Base-by-base conservation (phyloP, 1,284 basidiomycete species). In the Leccinum fuscescens region DNA sequence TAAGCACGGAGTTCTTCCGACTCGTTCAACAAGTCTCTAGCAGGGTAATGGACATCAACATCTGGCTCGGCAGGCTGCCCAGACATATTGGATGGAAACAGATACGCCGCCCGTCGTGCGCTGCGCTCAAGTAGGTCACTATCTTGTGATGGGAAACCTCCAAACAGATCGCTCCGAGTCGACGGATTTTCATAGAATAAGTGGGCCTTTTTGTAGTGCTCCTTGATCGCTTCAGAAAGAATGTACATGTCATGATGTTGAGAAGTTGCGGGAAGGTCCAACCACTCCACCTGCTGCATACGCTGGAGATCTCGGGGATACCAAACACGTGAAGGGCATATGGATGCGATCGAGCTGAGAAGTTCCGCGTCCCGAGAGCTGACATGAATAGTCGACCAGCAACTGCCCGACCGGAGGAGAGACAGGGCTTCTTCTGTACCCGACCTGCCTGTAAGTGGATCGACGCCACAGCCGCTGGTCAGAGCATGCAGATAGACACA, bases 141-240 rank as follows among this genome's bases (percentile, higher is more conserved):
- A 4, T 68, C 55, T 1, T 3, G 42, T 0, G 0, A 11, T 1
- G 63, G 55, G 53, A 71, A 69, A 1, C 12, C 4, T 22, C 46
- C 1, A 39, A 64, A 65, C 1, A 57, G 9, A 3, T 2, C 0
- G 0, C 1, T 27, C 27, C 24, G 24, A 27, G 24, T 44, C 6
- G 31, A 6, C 4, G 54, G 61, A 9, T 4, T 46, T 11, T 60
- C 54, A 9, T 62, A 35, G 48, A 66, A 62, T 6, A 54, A 17
- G 29, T 56, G 60, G 3, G 74, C 57, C 15, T 55, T 61, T 22
- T 66, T 48, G 0, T 65, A 68, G 58, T 76, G 73, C 1, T 70
- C 62, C 17, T 76, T 62, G 55, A 82, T 78, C 6, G 57, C 64
- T 9, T 65, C 60, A 1, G 66, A 67, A 33, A 62, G 55, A 14